These are phyloP conservation scores for Ophiostoma montium DNA, from an alignment of 2,329 filamentous ascomycete species.

Conservation along the genomic window DNA sequence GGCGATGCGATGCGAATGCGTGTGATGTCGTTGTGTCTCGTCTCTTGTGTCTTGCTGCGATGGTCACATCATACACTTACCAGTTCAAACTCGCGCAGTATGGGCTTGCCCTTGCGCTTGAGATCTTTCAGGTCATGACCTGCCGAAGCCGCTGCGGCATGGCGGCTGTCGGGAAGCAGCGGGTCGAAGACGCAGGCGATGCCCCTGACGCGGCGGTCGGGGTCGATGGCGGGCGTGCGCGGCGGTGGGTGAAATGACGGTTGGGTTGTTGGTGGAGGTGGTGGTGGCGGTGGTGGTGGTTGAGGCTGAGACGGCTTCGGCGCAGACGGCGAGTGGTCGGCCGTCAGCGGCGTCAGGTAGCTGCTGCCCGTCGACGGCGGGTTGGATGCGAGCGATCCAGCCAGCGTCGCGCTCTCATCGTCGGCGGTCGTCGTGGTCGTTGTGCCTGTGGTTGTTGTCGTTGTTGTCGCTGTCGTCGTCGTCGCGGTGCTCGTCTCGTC, in stretches of 20 bases:
- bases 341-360: constrained; percentile 37
- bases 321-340: constrained; percentile 32
- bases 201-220: constrained; percentile 15
- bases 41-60: not conserved
- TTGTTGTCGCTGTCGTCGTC: not conserved
- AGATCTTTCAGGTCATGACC: constrained; percentile 20
- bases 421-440: not conserved
- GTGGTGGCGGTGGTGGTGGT: constrained; percentile 14
- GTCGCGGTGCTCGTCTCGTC: too few relatives aligned
- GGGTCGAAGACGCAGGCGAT: constrained; percentile 1
- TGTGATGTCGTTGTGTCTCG: not conserved
- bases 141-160: not conserved
- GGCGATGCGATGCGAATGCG: not conserved
- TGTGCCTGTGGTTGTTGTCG: not conserved
- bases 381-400: constrained; percentile 8
- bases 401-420: constrained; percentile 1
- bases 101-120: constrained; percentile 43
- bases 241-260: constrained; percentile 10
- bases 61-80: constrained; percentile 36
- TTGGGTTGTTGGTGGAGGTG: constrained; percentile 35
- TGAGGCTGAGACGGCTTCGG: not conserved
- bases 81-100: constrained; percentile 49
- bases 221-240: constrained; percentile 24
- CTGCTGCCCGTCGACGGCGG: constrained; percentile 18
- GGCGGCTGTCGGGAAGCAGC: constrained; percentile 18